Conservation (phyloP, 176 grass and related monocot genomes). For the Themeda triandra region DNA sequence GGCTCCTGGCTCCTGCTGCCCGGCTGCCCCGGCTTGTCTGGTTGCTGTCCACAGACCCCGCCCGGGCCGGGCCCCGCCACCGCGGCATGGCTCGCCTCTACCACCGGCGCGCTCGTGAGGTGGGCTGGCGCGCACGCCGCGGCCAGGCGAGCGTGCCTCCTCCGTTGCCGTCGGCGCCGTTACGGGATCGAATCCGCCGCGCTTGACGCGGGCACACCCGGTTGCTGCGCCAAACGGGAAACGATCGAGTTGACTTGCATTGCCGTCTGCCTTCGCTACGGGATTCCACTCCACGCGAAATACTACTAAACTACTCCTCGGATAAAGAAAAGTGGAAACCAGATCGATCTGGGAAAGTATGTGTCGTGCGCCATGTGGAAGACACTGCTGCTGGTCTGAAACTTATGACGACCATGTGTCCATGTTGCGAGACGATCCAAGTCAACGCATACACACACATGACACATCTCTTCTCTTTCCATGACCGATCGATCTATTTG, state of each 20-base stretch:
- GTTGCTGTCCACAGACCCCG: conserved; percentile 30
- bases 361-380: background rate
- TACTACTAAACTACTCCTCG: too few species aligned
- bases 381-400: background rate
- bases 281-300: too few species aligned
- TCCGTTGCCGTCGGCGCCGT: conserved; percentile 27
- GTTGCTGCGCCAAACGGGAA: background rate
- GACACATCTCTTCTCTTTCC: background rate
- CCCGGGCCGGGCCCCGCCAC: background rate
- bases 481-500: background rate
- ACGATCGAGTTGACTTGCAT: conserved; percentile 14
- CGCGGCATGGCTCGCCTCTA: too few species aligned
- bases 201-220: background rate
- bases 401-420: background rate
- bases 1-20: too few species aligned
- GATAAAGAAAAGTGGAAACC: background rate
- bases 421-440: background rate
- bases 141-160: background rate
- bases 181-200: background rate
- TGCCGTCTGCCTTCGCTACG: background rate
- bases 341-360: background rate
- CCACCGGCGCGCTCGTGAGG: background rate
- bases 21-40: conserved; percentile 10
- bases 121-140: background rate
- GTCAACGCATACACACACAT: background rate